Evolutionary conservation across 2,329 filamentous ascomycete genomes (phyloP), one percentile per base, ranked within the genome.

Genomic region (Fusarium odoratissimum): DNA sequence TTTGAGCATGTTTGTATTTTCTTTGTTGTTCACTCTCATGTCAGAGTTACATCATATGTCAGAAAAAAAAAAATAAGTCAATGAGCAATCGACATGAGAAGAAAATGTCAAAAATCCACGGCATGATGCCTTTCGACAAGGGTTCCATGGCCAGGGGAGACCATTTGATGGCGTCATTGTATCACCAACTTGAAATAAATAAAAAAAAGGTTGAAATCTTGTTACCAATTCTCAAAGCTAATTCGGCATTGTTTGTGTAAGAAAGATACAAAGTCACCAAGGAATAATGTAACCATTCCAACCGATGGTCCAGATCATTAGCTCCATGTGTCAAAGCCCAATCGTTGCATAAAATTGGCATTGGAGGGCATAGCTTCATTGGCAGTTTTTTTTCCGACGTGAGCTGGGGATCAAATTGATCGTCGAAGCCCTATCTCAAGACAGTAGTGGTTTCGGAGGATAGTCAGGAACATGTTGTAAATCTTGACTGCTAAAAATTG

Each of bases 401-500:
- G 48, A 60, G 37, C 74, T 61, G 63, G 72, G 73, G 69, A 62
- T 66, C 55, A 66, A 54, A 63, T 61, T 64, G 42, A 77, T 77
- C 75, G 66, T 71, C 75, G 19, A 60, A 21, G 54, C 21, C 16
- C 51, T 75, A 57, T 77, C 72, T 77, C 64, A 75, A 76, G 54
- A 69, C 42, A 71, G 72, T 49, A 76, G 55, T 56, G 59, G 61
- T 42, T 59, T 60, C 49, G 55, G 60, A 30, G 40, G 42, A 77
- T 77, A 77, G 74, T 73, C 75, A 77, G 75, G 75, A 77, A 77
- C 75, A 65, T 66, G 64, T 60, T 56, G 67, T 35, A 65, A 67
- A 71, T 68, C 61, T 55, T 46, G 60, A 67, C 23, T 62, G 41
- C 60, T 68, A 69, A 74, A 56, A 58, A 62, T 65, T 61, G 59